These are phyloP conservation scores for Penicillium sclerotigenum DNA, from an alignment of 2,329 filamentous ascomycete species.

Conservation along the genomic window DNA sequence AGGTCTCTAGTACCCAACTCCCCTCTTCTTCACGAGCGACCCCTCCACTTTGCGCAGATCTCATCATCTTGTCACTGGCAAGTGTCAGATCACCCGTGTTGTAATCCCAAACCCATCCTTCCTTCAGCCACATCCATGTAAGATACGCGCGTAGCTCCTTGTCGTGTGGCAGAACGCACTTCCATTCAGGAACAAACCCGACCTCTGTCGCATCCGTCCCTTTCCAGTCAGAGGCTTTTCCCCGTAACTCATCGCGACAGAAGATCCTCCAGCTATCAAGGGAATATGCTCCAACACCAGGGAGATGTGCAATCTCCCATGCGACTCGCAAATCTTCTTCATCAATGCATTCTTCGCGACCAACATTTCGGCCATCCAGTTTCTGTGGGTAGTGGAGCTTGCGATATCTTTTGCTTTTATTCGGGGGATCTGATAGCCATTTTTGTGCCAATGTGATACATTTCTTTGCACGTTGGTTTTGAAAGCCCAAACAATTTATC, in stretches of 20 bases:
- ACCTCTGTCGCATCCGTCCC: constrained; percentile 48
- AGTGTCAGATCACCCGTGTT: constrained; percentile 56
- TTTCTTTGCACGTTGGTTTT: constrained; percentile 62
- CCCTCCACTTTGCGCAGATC: constrained; percentile 39
- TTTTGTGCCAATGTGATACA: constrained; percentile 67
- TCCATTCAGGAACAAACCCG: constrained; percentile 83
- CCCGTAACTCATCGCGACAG: constrained; percentile 74
- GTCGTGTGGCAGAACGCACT: constrained; percentile 74
- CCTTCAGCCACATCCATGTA: constrained; percentile 86
- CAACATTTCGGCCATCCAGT: constrained; percentile 50
- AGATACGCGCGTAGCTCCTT: constrained; percentile 87
- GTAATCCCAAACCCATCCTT: constrained; percentile 79
- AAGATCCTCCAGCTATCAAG: constrained; percentile 93
- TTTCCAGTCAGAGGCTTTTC: constrained; percentile 63
- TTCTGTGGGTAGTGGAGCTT: constrained; percentile 55
- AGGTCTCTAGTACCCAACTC: constrained; percentile 38
- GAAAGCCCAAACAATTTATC: constrained; percentile 70
- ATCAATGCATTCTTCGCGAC: constrained; percentile 47
- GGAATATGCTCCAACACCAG: constrained; percentile 72
- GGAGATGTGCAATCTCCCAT: constrained; percentile 85
- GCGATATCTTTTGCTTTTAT: constrained; percentile 55
- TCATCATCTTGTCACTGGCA: constrained; percentile 40
- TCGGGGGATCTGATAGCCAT: constrained; percentile 66
- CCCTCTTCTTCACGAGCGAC: constrained; percentile 43
- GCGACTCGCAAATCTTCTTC: constrained; percentile 53